Percentiles rank a stretch among this genome's conserved stretches.
Conservation (phyloP, 2,329 filamentous ascomycete species). For the Colletotrichum sp. region DNA sequence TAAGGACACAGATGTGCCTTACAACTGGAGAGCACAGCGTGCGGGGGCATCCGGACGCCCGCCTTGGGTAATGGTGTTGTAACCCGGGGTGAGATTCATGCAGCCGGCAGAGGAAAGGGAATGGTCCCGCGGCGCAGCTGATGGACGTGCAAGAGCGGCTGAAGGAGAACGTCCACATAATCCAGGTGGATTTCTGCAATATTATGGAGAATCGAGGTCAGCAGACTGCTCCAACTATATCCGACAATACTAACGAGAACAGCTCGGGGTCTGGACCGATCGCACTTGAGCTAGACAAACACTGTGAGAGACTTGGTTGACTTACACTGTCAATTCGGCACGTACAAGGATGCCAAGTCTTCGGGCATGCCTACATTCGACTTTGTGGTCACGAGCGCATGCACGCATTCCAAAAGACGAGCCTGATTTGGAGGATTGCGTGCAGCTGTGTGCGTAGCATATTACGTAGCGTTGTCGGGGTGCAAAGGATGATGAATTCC, state of each 20-base stretch:
- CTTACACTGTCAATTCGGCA: neutral
- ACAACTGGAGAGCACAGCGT: neutral
- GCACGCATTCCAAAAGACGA: neutral
- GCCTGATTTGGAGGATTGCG: neutral
- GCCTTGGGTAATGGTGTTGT: neutral
- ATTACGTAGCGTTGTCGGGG: neutral
- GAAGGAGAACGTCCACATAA: neutral
- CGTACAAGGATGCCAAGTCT: neutral
- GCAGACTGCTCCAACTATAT: neutral
- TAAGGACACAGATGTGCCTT: neutral
- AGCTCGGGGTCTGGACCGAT: neutral
- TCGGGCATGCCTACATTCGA: slow-evolving; percentile 6
- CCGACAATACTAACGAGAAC: neutral
- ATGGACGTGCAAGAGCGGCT: neutral
- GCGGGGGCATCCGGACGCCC: neutral
- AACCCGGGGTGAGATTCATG: neutral
- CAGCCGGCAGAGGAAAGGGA: neutral
- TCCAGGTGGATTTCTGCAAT: neutral
- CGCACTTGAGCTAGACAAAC: neutral
- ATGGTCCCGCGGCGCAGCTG: slow-evolving; percentile 2
- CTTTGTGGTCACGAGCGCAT: neutral
- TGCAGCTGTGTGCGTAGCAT: neutral
- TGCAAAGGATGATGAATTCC: neutral
- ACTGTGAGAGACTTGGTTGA: neutral
- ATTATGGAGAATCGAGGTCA: slow-evolving; percentile 1